phyloP scores from a whole-genome alignment of 345 rosid species.

The Gossypium arboreum region DNA sequence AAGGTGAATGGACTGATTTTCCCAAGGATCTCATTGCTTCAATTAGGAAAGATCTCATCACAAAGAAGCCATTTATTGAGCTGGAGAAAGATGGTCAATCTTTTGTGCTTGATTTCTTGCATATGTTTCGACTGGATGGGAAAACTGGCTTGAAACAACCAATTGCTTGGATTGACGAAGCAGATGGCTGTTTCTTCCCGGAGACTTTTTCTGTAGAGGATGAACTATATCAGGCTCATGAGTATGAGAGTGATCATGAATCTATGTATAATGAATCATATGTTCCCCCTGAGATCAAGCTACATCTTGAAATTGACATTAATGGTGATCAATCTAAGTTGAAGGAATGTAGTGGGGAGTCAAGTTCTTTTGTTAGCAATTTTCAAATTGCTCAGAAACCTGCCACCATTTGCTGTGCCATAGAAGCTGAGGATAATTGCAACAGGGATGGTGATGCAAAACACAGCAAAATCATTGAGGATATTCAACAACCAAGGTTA shows the following conservation, averaged over 20 bases:
- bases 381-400: constrained; percentile 36
- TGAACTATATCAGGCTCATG: constrained; percentile 35
- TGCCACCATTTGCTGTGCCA: constrained; percentile 18
- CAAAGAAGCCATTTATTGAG: constrained; percentile 62
- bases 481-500: constrained; percentile 26
- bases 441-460: constrained; percentile 38
- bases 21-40: constrained; percentile 39
- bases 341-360: constrained; percentile 77
- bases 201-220: constrained; percentile 44
- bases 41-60: constrained; percentile 50
- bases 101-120: constrained; percentile 72
- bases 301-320: constrained; percentile 80
- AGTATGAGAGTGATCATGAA: constrained; percentile 29
- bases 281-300: constrained; percentile 61
- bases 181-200: constrained; percentile 76
- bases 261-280: constrained; percentile 16
- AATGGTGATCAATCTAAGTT: constrained; percentile 46
- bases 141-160: constrained; percentile 61
- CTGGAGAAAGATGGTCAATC: constrained; percentile 43
- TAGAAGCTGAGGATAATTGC: constrained; percentile 47
- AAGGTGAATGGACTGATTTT: constrained; percentile 79
- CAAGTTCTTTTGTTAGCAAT: constrained; percentile 41
- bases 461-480: constrained; percentile 31
- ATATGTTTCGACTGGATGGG: constrained; percentile 65
- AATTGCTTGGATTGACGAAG: constrained; percentile 93